Conservation (phyloP, 2,329 filamentous ascomycete species). For the Pseudocercospora eumusae region DNA sequence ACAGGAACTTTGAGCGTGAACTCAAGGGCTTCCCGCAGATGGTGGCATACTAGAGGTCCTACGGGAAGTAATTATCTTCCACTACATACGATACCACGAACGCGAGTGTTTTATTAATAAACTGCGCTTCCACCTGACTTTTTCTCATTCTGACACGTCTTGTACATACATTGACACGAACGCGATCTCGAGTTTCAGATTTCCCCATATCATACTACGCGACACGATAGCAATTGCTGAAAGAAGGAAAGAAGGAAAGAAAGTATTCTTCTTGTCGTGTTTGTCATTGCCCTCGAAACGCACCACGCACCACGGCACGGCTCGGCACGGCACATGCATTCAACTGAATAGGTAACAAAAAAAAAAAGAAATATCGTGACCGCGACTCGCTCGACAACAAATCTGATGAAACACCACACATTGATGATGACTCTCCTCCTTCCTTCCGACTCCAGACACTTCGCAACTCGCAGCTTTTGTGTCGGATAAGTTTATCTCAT, state of each 20-base stretch:
- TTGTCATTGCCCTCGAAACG: not conserved
- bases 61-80: not conserved
- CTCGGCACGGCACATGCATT: not conserved
- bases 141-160: too few relatives aligned
- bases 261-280: not conserved
- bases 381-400: not conserved
- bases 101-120: not conserved
- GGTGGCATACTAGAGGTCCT: constrained; percentile 66
- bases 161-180: not conserved
- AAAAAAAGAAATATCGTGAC: too few relatives aligned
- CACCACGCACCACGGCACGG: too few relatives aligned
- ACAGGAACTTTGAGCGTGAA: constrained; percentile 74
- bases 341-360: not conserved
- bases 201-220: not conserved
- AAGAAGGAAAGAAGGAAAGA: too few relatives aligned
- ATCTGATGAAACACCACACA: not conserved
- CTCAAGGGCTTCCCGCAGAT: constrained; percentile 65
- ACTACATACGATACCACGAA: not conserved
- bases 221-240: not conserved
- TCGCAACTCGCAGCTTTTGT: too few relatives aligned
- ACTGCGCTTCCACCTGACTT: not conserved
- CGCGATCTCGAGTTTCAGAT: not conserved
- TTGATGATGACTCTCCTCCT: too few relatives aligned
- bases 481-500: too few relatives aligned
- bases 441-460: too few relatives aligned